Evolutionary conservation across 257 asterid species (phyloP).

Genomic region (Solanum ossicruentum): DNA sequence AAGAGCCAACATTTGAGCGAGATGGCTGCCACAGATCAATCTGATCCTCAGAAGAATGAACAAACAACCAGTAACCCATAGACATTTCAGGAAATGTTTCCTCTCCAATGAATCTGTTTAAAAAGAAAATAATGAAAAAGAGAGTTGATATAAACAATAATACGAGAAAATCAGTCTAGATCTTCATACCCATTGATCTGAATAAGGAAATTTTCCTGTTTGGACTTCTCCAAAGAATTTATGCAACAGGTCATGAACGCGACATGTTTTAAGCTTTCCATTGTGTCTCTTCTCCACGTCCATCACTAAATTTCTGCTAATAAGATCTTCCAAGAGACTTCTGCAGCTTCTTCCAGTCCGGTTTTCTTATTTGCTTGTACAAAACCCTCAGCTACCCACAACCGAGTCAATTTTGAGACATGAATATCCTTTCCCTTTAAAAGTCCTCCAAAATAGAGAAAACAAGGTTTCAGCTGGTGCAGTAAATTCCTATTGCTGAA

Average conservation of each 20-base stretch:
- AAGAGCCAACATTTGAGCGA: no score
- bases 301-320: constrained; percentile 2
- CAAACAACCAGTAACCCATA: no score
- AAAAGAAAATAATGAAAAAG: neutral
- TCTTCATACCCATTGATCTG: neutral
- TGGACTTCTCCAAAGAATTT: neutral
- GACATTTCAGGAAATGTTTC: neutral
- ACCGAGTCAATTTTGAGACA: neutral
- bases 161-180: neutral
- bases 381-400: neutral
- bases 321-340: neutral
- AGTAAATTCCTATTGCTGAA: neutral
- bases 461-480: neutral
- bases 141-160: neutral
- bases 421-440: neutral
- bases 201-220: neutral
- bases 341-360: neutral
- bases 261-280: neutral
- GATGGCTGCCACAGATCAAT: no score
- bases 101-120: neutral
- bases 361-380: no score
- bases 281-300: neutral
- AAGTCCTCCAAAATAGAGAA: neutral
- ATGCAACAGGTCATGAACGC: neutral
- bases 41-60: no score